Evolutionary conservation across 371 early-diverging fungal genomes (phyloP).

Genomic region (Saksenaea vasiformis): DNA sequence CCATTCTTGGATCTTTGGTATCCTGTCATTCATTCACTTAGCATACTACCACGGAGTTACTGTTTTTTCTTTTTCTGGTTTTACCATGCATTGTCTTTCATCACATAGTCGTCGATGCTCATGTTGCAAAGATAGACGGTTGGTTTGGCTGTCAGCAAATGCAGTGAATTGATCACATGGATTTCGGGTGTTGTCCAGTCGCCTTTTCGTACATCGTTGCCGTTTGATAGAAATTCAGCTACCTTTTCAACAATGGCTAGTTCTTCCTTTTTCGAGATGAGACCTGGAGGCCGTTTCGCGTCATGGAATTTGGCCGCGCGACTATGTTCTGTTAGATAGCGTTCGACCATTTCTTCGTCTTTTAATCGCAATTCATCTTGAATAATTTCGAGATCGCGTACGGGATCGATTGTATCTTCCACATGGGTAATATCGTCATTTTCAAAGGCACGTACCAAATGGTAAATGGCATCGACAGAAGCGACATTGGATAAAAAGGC

Average conservation of each 20-base stretch:
- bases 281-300: slow-evolving; percentile 60
- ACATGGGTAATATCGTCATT: slow-evolving; percentile 91
- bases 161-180: slow-evolving; percentile 78
- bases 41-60: too few relatives aligned
- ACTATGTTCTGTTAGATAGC: slow-evolving; percentile 47
- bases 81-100: slow-evolving; percentile 70
- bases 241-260: slow-evolving; percentile 51
- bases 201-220: slow-evolving; percentile 45
- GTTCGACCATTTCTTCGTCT: slow-evolving; percentile 77
- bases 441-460: slow-evolving; percentile 84
- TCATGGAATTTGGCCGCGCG: slow-evolving; percentile 62
- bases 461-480: slow-evolving; percentile 94
- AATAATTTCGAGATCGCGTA: slow-evolving; percentile 89
- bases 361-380: slow-evolving; percentile 89
- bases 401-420: slow-evolving; percentile 86
- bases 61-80: too few relatives aligned
- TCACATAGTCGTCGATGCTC: slow-evolving; percentile 67
- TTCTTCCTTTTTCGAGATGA: slow-evolving; percentile 88
- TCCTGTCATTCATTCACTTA: too few relatives aligned
- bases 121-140: slow-evolving; percentile 92
- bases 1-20: slow-evolving; percentile 82
- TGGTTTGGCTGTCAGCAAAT: slow-evolving; percentile 92
- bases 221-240: slow-evolving; percentile 43
- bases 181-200: slow-evolving; percentile 50
- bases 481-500: slow-evolving; percentile 90